phyloP scores from a whole-genome alignment of 768 basidiomycete species.

The Phanerochaete sordida region DNA sequence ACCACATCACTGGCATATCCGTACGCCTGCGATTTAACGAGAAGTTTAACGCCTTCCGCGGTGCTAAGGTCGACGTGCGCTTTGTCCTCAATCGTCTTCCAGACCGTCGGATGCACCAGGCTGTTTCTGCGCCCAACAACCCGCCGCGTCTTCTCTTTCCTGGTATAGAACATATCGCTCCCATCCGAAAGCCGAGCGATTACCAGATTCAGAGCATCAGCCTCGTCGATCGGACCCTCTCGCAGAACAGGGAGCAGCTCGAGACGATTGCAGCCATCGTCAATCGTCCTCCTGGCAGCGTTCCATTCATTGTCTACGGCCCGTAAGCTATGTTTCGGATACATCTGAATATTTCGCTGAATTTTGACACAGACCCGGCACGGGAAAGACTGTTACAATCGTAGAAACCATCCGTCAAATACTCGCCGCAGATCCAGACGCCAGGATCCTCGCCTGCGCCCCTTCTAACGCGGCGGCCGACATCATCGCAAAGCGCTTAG shows the following conservation, averaged over 20 bases:
- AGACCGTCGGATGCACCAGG: constrained; percentile 56
- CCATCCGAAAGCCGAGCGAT: constrained; percentile 9
- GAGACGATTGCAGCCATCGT: constrained; percentile 48
- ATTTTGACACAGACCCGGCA: constrained; percentile 29
- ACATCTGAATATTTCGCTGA: not conserved
- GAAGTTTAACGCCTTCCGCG: constrained; percentile 37
- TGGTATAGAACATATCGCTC: constrained; percentile 23
- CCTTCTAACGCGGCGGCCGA: constrained; percentile 36
- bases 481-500: constrained; percentile 28
- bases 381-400: constrained; percentile 36
- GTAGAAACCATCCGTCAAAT: constrained; percentile 36
- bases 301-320: constrained; percentile 60
- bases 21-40: constrained; percentile 47
- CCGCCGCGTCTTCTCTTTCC: constrained; percentile 54
- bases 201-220: constrained; percentile 14
- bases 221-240: constrained; percentile 41
- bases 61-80: constrained; percentile 43
- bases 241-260: constrained; percentile 43
- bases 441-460: constrained; percentile 31
- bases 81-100: constrained; percentile 55
- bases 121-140: constrained; percentile 42
- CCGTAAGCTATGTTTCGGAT: constrained; percentile 39
- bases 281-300: constrained; percentile 38
- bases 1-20: constrained; percentile 43
- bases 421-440: constrained; percentile 15